These are phyloP conservation scores for Camellia oleifera DNA, from an alignment of 179 eudicot species.

Conservation along the genomic window DNA sequence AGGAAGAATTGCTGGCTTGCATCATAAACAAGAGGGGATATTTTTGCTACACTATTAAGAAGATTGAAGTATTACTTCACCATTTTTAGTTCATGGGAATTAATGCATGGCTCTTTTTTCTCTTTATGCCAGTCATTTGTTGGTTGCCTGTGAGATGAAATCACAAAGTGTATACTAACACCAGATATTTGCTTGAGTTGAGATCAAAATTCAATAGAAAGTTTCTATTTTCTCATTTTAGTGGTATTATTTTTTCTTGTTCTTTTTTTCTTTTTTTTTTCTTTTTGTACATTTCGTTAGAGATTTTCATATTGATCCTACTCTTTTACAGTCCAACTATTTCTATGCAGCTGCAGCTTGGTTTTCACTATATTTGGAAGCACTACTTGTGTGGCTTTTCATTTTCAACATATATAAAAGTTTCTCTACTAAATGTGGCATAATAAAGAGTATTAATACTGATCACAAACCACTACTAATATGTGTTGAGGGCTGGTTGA, in stretches of 20 bases:
- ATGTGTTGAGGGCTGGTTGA: too few species aligned
- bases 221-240: background rate
- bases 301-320: too few species aligned
- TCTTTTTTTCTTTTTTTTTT: background rate
- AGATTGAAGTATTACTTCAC: background rate
- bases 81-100: background rate
- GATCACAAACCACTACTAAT: too few species aligned
- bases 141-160: background rate
- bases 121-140: background rate
- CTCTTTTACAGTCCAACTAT: background rate
- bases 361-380: background rate
- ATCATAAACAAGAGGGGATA: background rate
- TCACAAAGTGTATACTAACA: background rate
- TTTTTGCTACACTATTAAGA: background rate
- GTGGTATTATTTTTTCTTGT: background rate
- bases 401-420: background rate
- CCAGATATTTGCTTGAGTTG: background rate
- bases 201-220: background rate
- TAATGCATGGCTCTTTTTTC: background rate
- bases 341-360: background rate
- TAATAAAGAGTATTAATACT: too few species aligned
- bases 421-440: background rate
- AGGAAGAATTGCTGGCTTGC: background rate
- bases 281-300: too few species aligned
- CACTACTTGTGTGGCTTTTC: background rate